phyloP scores from a whole-genome alignment of 1,284 basidiomycete species.

The Rhodotorula sp. region DNA sequence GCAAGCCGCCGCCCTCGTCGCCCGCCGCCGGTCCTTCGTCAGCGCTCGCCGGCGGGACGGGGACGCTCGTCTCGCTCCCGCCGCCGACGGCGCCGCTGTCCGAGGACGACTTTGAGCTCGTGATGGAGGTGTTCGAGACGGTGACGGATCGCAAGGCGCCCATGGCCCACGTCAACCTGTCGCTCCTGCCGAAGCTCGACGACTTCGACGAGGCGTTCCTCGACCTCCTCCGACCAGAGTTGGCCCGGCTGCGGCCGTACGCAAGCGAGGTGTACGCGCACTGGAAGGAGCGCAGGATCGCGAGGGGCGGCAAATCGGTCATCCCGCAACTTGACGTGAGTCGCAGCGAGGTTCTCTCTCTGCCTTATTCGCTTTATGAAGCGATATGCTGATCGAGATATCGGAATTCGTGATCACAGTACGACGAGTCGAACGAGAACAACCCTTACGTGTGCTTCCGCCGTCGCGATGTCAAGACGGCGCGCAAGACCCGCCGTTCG shows the following conservation, averaged over 20 bases:
- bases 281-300: conserved; percentile 74
- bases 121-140: conserved; percentile 93
- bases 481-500: conserved; percentile 89
- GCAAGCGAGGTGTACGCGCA: conserved; percentile 73
- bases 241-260: conserved; percentile 55
- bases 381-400: neutral
- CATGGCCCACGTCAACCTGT: conserved; percentile 74
- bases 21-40: neutral
- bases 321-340: conserved; percentile 76
- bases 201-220: conserved; percentile 64
- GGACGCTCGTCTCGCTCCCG: conserved; percentile 33
- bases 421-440: conserved; percentile 88
- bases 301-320: conserved; percentile 73
- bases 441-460: conserved; percentile 99
- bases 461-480: conserved; percentile 87
- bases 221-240: conserved; percentile 17
- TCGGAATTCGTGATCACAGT: conserved; percentile 54
- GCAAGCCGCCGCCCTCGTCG: conserved; percentile 6
- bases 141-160: conserved; percentile 85
- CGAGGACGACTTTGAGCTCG: conserved; percentile 90
- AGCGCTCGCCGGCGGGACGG: conserved; percentile 46
- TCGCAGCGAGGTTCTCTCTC: conserved; percentile 16
- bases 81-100: conserved; percentile 60
- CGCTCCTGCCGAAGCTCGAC: conserved; percentile 67
- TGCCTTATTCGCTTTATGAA: neutral